Base-by-base conservation (phyloP, 2,329 filamentous ascomycete genomes). In the Xylaria digitata region DNA sequence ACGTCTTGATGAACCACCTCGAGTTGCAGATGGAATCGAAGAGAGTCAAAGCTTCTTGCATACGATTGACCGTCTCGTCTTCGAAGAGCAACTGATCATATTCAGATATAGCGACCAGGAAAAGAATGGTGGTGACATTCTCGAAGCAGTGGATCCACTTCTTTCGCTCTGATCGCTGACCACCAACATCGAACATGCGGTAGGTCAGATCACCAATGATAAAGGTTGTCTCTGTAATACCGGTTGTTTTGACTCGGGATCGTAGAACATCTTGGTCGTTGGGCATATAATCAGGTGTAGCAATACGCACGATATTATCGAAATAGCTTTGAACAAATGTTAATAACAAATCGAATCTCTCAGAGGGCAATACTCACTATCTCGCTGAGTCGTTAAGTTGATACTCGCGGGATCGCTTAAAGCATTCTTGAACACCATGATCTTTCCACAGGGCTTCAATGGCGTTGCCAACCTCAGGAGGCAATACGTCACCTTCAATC, bases 121-220 rank as follows among this genome's bases (percentile, higher is more conserved):
- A 97, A 45, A 97, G 91, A 74, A 97, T 97, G 9, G 94, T 97
- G 8, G 94, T 97, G 76, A 97, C 94, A 76, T 97, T 97, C 84
- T 97, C 94, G 82, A 97, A 97, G 84, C 94, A 97, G 84, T 97
- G 94, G 75, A 97, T 97, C 94, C 94, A 97, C 89, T 97, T 97
- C 91, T 97, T 97, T 79, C 94, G 90, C 83, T 97, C 94, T 6
- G 93, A 97, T 79, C 94, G 89, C 82, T 97, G 94, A 72, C 94
- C 95, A 86, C 94, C 94, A 52, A 97, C 94, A 77, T 97, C 94
- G 82, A 97, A 97, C 94, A 97, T 97, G 73, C 94, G 90, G 84
- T 97, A 97, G 65, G 94, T 97, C 71, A 97, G 85, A 76, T 97
- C 92, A 72, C 93, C 94, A 72, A 97, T 97, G 79, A 96, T 96